Evolutionary conservation across 768 basidiomycete species (phyloP).

Genomic region (Mycena belliarum): DNA sequence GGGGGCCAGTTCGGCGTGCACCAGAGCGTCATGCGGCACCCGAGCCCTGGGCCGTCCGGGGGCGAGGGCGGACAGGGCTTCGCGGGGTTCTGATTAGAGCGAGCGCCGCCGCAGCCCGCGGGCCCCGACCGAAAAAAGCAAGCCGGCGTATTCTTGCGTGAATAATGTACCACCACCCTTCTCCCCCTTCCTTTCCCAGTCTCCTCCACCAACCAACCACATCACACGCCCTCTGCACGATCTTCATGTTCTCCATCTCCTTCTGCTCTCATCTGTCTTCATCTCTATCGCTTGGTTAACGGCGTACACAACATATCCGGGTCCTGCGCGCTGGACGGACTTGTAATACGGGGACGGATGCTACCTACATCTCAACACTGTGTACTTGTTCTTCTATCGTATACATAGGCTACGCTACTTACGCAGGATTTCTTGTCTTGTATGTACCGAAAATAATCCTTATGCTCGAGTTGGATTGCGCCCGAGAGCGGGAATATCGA

Average conservation of each 20-base stretch:
- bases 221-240: constrained; percentile 5
- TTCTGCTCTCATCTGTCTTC: constrained; percentile 10
- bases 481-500: too few species aligned
- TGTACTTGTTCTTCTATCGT: constrained; percentile 17
- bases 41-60: constrained; percentile 59
- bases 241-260: background rate
- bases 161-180: constrained; percentile 7
- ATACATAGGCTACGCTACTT: background rate
- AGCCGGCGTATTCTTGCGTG: background rate
- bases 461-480: too few species aligned
- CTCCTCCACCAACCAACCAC: background rate
- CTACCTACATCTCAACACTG: constrained; percentile 6
- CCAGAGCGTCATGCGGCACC: constrained; percentile 82
- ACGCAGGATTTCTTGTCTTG: too few species aligned
- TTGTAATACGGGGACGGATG: constrained; percentile 21
- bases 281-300: constrained; percentile 5
- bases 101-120: too few species aligned
- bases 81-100: constrained; percentile 39
- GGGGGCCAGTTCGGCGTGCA: constrained; percentile 63
- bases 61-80: constrained; percentile 41
- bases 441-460: too few species aligned
- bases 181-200: background rate
- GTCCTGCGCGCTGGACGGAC: constrained; percentile 9
- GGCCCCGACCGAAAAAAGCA: background rate
- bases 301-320: constrained; percentile 6